Evolutionary conservation across 164 flowering plant genomes (phyloP), one percentile per base, ranked within the genome.

Genomic region (Macadamia integrifolia): DNA sequence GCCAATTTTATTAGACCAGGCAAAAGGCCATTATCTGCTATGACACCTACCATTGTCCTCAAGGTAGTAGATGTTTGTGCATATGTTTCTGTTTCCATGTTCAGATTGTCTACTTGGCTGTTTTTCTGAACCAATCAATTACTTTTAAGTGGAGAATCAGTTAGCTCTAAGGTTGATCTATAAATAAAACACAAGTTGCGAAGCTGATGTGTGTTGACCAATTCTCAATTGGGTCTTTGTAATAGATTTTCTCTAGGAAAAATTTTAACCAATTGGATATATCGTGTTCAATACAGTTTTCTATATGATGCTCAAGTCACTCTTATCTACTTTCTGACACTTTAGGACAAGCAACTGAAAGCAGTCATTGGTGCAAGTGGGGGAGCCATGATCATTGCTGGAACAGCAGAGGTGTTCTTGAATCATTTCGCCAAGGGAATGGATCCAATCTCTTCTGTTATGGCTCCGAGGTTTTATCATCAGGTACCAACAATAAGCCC

Each of bases 21-120:
- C 9, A 89, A 89, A 71, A 77, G 95, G 62, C 95, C 95, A 12
- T 70, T 89, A 62, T 89, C 95, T 14, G 87, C 95, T 50, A 87
- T 87, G 89, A 13, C 88, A 5, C 92, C 95, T 9, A 77, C 83
- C 5, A 82, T 89, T 40, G 76, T 87, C 59, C 72, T 85, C 15
- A 82, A 89, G 89, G 95, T 85, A 49, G 11, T 43, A 43, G 6
- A 43, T 43, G 48, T 43, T 43, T 43, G 48, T 43, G 48, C 48
- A 43, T 43, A 43, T 43, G 0, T 43, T 43, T 0, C 7, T 43
- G 7, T 43, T 43, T 43, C 9, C 48, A 43, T 5, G 48, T 43
- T 5, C 48, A 9, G 0, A 5, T 43, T 6, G 9, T 43, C 48
- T 43, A 43, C 48, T 43, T 43, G 0, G 48, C 7, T 5, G 48